These are phyloP conservation scores for Extremus antarcticus DNA, from an alignment of 495 filamentous ascomycete genomes.

Conservation along the genomic window DNA sequence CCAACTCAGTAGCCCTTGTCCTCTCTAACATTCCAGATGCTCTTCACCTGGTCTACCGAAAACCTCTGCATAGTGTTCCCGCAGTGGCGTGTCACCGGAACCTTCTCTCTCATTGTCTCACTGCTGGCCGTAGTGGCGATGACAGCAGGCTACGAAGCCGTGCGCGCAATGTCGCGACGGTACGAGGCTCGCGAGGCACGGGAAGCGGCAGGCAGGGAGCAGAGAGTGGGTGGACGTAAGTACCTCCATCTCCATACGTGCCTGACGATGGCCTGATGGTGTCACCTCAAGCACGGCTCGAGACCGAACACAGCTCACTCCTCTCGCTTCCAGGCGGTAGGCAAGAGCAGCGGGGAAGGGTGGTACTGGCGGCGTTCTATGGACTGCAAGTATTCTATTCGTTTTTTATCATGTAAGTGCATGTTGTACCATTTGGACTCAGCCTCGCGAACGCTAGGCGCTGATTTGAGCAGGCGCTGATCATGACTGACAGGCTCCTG, in stretches of 20 bases:
- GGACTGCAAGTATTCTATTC: conserved; percentile 94
- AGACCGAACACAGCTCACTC: conserved; percentile 53
- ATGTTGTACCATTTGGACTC: neutral
- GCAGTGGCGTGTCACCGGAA: conserved; percentile 71
- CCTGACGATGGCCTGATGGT: conserved; percentile 1
- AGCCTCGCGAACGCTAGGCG: neutral
- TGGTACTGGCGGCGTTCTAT: conserved; percentile 74
- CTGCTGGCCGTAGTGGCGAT: conserved; percentile 71
- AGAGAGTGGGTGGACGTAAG: conserved; percentile 13
- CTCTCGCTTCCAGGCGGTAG: conserved; percentile 42
- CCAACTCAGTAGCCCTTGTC: neutral
- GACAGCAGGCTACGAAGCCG: conserved; percentile 79
- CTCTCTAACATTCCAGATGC: conserved; percentile 51
- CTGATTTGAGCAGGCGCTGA: conserved; percentile 1
- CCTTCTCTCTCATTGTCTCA: conserved; percentile 63
- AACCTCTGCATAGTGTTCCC: conserved; percentile 93
- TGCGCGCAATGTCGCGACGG: conserved; percentile 61
- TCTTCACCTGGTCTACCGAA: conserved; percentile 88
- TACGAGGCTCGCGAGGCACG: conserved; percentile 45
- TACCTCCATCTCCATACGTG: neutral
- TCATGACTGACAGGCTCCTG: conserved; percentile 60
- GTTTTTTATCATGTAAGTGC: conserved; percentile 96
- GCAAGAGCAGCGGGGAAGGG: conserved; percentile 46
- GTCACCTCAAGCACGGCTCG: neutral
- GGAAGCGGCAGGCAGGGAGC: neutral